These are phyloP conservation scores for Babesia microti DNA, from an alignment of 169 alveolate genomes.

Conservation along the genomic window DNA sequence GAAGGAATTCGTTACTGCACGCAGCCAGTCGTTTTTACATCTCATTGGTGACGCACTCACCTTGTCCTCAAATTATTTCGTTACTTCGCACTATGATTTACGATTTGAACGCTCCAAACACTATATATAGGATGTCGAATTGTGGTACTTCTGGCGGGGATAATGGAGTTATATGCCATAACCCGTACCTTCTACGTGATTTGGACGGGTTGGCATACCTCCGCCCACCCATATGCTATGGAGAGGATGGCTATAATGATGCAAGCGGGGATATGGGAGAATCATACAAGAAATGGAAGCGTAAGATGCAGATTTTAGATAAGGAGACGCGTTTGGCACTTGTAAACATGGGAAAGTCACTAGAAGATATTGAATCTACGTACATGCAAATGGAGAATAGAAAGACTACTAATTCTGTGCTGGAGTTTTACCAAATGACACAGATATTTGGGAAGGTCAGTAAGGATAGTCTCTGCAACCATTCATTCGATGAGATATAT, in stretches of 20 bases:
- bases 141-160: constrained; percentile 4
- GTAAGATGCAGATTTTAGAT: constrained; percentile 41
- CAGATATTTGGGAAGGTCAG: constrained; percentile 19
- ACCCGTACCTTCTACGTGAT: too few species aligned
- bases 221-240: too few species aligned
- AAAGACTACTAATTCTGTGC: constrained; percentile 37
- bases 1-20: too few species aligned
- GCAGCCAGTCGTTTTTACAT: too few species aligned
- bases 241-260: constrained; percentile 2
- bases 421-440: constrained; percentile 34
- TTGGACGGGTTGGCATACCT: constrained; percentile 1
- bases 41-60: too few species aligned
- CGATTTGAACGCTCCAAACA: constrained; percentile 29
- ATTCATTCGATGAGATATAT: constrained; percentile 43
- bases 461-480: constrained; percentile 22
- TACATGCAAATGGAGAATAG: constrained; percentile 18
- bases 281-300: constrained; percentile 38
- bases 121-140: constrained; percentile 3
- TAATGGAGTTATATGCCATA: too few species aligned
- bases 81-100: constrained; percentile 17
- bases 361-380: constrained; percentile 28
- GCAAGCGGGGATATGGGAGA: constrained; percentile 30
- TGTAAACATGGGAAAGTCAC: constrained; percentile 53
- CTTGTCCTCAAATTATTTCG: constrained; percentile 11
- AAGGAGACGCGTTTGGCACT: constrained; percentile 57